Base-by-base conservation (phyloP, 768 basidiomycete genomes). In the Pulveroboletus sp. region DNA sequence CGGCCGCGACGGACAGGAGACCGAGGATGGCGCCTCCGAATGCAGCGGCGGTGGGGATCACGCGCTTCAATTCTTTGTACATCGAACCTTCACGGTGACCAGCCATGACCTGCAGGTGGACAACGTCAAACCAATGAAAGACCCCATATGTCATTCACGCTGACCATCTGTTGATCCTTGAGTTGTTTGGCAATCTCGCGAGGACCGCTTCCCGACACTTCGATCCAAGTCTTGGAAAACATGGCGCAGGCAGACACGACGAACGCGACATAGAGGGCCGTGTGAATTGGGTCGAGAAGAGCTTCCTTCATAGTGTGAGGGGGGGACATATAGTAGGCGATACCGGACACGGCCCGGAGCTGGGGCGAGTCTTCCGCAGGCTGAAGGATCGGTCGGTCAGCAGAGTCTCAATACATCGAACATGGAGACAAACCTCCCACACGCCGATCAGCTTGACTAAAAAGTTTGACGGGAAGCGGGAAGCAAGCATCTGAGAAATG, bases 201-300 rank as follows among this genome's bases (percentile, higher is more conserved):
- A 11, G 95, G 96, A 17, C 96, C 93, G 47, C 86, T 89, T 14
- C 96, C 95, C 2, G 93, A 97, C 29, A 98, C 92, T 61, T 98
- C 95, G 56, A 99, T 98, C 95, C 96, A 99, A 1, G 95, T 97
- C 80, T 98, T 98, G 64, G 91, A 94, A 77, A 98, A 99, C 57
- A 97, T 77, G 13, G 96, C 95, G 65, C 94, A 98, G 14, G 93
- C 92, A 29, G 86, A 81, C 51, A 94, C 78, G 74, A 95, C 95
- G 74, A 97, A 98, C 6, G 80, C 69, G 67, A 99, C 83, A 71
- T 97, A 96, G 60, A 96, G 73, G 19, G 79, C 77, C 1, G 92
- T 93, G 74, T 98, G 96, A 62, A 98, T 82, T 1, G 96, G 96
- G 70, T 99, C 96, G 42, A 90, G 71, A 53, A 98, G 73, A 8